Evolutionary conservation across 768 basidiomycete genomes (phyloP).

Genomic region (Lactarius sp.): DNA sequence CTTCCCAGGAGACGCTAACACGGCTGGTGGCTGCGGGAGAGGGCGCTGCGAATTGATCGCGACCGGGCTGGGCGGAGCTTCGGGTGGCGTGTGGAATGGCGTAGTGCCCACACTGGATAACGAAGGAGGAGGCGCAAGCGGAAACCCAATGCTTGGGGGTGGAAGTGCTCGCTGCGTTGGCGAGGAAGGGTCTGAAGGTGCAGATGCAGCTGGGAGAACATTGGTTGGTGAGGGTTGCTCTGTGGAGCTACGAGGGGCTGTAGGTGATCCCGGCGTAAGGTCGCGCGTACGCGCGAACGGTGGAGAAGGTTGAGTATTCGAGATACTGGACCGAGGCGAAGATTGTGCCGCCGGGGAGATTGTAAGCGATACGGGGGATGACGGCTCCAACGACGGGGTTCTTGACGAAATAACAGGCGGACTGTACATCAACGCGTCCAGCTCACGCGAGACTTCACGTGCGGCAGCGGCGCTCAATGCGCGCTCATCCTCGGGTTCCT

Average conservation of each 20-base stretch:
- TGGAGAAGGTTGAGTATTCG: conserved; percentile 28
- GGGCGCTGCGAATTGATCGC: conserved; percentile 24
- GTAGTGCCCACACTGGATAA: conserved; percentile 27
- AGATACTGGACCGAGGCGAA: conserved; percentile 28
- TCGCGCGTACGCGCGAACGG: conserved; percentile 13
- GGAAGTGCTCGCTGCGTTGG: conserved; percentile 14
- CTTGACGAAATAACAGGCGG: conserved; percentile 28
- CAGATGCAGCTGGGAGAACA: not conserved
- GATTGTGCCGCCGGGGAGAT: conserved; percentile 28
- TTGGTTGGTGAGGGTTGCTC: not conserved
- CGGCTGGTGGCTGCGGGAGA: conserved; percentile 25
- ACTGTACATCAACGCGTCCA: conserved; percentile 50
- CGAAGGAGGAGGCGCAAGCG: conserved; percentile 21
- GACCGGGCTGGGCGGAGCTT: conserved; percentile 37
- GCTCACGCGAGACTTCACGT: conserved; percentile 58
- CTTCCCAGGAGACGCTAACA: conserved; percentile 29
- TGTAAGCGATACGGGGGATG: conserved; percentile 39
- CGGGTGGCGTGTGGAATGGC: conserved; percentile 44
- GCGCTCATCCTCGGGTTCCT: conserved; percentile 43
- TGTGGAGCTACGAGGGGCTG: not conserved
- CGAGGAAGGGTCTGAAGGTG: conserved; percentile 4
- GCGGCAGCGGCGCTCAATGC: conserved; percentile 64
- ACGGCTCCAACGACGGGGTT: conserved; percentile 17
- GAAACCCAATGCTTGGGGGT: conserved; percentile 8
- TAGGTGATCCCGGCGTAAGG: conserved; percentile 13